Evolutionary conservation across 2,329 filamentous ascomycete species (phyloP).

Genomic region (Dactylellina drechsleri): DNA sequence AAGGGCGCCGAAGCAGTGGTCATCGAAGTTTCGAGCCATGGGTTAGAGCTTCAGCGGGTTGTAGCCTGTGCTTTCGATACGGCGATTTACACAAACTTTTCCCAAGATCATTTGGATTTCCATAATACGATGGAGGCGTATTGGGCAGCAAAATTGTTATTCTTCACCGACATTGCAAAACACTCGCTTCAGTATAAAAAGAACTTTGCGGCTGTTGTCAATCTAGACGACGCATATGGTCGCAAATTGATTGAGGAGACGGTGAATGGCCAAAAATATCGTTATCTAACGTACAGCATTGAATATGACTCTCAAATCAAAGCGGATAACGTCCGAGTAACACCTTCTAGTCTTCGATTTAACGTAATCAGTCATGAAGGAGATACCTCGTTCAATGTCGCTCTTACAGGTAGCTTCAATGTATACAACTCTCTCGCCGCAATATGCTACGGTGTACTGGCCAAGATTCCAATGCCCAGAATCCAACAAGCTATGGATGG

Average conservation of each 20-base stretch:
- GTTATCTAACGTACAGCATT: constrained; percentile 15
- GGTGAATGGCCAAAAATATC: constrained; percentile 5
- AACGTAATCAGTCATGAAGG: not conserved
- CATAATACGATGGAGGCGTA: constrained; percentile 34
- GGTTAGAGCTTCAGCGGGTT: constrained; percentile 28
- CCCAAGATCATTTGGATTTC: constrained; percentile 45
- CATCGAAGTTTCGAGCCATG: constrained; percentile 44
- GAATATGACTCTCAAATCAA: constrained; percentile 10
- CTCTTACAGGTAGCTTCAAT: constrained; percentile 37
- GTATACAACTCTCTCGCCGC: constrained; percentile 29
- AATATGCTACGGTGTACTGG: constrained; percentile 6
- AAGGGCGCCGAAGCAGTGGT: constrained; percentile 27
- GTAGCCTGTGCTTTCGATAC: constrained; percentile 40
- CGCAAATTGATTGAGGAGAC: constrained; percentile 5
- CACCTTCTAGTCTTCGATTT: constrained; percentile 3
- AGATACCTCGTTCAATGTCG: constrained; percentile 11
- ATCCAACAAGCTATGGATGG: constrained; percentile 14
- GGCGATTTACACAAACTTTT: constrained; percentile 39
- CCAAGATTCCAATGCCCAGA: constrained; percentile 7
- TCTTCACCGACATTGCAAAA: constrained; percentile 32
- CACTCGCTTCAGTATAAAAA: constrained; percentile 22
- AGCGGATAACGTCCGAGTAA: constrained; percentile 7
- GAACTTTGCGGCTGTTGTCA: constrained; percentile 28
- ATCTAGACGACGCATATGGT: constrained; percentile 27
- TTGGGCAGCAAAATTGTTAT: constrained; percentile 26